These are phyloP conservation scores for Apiospora hydei DNA, from an alignment of 2,329 filamentous ascomycete genomes.

Conservation along the genomic window DNA sequence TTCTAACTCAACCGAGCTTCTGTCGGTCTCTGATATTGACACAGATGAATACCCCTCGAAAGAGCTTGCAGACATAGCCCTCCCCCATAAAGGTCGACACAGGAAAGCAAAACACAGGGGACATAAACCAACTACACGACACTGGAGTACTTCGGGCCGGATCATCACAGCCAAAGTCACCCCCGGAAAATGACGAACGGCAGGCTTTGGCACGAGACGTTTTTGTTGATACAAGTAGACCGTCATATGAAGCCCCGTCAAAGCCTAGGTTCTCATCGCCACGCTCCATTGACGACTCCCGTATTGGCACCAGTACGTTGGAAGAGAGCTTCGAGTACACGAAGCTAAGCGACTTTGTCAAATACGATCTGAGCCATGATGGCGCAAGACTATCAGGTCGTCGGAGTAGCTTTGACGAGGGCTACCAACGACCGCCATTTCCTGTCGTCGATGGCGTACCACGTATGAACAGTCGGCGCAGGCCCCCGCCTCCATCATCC, in stretches of 20 bases:
- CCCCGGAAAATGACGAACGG: too few relatives aligned
- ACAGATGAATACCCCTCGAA: too few relatives aligned
- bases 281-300: slow-evolving; percentile 34
- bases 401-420: slow-evolving; percentile 62
- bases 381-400: slow-evolving; percentile 45
- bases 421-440: slow-evolving; percentile 62
- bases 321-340: slow-evolving; percentile 57
- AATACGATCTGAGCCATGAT: neutral
- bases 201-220: too few relatives aligned
- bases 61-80: too few relatives aligned
- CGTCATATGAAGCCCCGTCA: neutral
- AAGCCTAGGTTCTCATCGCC: neutral
- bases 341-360: neutral
- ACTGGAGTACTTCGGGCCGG: too few relatives aligned
- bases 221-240: too few relatives aligned
- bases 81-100: too few relatives aligned
- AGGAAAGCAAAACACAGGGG: too few relatives aligned
- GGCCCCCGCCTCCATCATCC: slow-evolving; percentile 72
- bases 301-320: slow-evolving; percentile 58
- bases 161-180: too few relatives aligned
- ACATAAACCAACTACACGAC: too few relatives aligned
- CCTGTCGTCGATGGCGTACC: slow-evolving; percentile 56
- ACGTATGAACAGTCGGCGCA: slow-evolving; percentile 49
- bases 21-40: too few relatives aligned
- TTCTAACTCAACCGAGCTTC: too few relatives aligned